Evolutionary conservation across 257 asterid species (phyloP).

Genomic region (Petrea volubilis): DNA sequence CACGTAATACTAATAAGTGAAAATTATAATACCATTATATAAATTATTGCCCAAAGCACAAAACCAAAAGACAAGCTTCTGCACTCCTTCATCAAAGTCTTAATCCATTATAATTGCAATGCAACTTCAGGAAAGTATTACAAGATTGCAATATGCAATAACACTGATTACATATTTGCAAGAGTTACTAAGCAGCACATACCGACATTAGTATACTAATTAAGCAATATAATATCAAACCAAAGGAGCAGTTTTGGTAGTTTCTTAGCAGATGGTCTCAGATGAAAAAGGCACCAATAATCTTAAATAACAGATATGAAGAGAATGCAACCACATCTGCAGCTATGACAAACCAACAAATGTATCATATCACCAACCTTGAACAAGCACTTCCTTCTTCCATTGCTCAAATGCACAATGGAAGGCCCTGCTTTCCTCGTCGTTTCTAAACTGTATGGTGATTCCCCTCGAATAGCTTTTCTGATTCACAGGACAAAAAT

Average conservation of each 20-base stretch:
- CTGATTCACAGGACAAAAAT: constrained; percentile 63
- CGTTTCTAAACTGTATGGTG: constrained; percentile 81
- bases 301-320: background rate
- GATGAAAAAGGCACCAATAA: constrained; percentile 13
- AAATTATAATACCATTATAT: background rate
- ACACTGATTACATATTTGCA: constrained; percentile 15
- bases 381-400: constrained; percentile 71
- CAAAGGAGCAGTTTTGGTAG: background rate
- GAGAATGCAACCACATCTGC: constrained; percentile 14
- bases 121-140: constrained; percentile 16
- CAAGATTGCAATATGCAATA: background rate
- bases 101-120: background rate
- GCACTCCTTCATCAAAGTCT: background rate
- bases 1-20: background rate
- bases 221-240: constrained; percentile 14
- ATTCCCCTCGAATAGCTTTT: constrained; percentile 83
- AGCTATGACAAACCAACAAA: constrained; percentile 23
- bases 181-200: constrained; percentile 1
- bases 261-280: background rate
- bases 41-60: background rate
- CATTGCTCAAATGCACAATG: constrained; percentile 95
- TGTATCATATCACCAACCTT: constrained; percentile 65
- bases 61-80: background rate
- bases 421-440: constrained; percentile 92
- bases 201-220: constrained; percentile 6